A percentile compares a stretch with the other conserved stretches of the same genome.
Evolutionary conservation across 345 rosid species (phyloP).

Genomic region (Sonneratia alba): DNA sequence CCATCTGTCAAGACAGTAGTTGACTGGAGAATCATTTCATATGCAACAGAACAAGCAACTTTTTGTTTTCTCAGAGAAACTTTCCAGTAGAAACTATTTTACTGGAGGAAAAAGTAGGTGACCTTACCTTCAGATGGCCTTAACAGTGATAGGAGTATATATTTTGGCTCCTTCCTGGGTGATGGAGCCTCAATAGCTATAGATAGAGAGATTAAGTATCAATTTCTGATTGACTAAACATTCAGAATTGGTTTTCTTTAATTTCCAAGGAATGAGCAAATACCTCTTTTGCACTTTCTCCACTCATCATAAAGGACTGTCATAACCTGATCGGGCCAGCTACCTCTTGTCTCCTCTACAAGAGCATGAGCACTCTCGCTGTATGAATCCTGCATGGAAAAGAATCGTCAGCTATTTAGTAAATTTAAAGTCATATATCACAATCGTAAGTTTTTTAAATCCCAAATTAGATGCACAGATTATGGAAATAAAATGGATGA

Average conservation of each 20-base stretch:
- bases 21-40: not conserved
- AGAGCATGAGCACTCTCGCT: slow-evolving; percentile 42
- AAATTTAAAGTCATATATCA: not conserved
- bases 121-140: slow-evolving; percentile 51
- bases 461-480: not conserved
- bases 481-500: not conserved
- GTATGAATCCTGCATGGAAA: slow-evolving; percentile 49
- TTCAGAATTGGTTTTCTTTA: not conserved
- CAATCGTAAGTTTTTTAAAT: not conserved
- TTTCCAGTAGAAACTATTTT: not conserved
- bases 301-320: slow-evolving; percentile 73
- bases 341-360: slow-evolving; percentile 55
- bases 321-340: slow-evolving; percentile 78
- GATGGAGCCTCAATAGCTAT: slow-evolving; percentile 86
- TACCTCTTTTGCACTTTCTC: slow-evolving; percentile 96
- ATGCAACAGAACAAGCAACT: not conserved
- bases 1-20: slow-evolving; percentile 26
- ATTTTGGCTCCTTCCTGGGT: slow-evolving; percentile 72
- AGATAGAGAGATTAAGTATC: slow-evolving; percentile 9
- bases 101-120: not conserved
- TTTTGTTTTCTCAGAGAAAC: not conserved
- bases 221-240: not conserved
- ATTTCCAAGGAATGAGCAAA: not conserved
- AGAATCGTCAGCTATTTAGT: not conserved
- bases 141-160: slow-evolving; percentile 52